Base-by-base conservation (phyloP, 192 early-diverging fungal species). In the Radiomyces spectabilis region DNA sequence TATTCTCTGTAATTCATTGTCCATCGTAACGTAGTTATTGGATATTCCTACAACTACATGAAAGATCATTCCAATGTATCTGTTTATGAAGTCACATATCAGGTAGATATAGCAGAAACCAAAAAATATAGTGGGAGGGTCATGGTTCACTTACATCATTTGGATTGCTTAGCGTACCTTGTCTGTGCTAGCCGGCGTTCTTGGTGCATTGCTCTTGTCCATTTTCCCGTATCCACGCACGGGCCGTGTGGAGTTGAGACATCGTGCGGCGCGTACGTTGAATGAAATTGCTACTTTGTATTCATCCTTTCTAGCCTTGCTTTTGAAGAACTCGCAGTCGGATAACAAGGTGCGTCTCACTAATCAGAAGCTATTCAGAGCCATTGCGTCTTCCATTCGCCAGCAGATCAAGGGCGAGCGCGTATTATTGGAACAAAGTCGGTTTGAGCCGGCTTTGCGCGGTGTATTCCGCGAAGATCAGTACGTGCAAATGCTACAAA, bases 371-470 rank as follows among this genome's bases (percentile, higher is more conserved):
- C 29, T 60, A 25, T 71, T 71, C 31, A 29, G 59, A 4, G 43
- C 55, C 35, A 41, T 71, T 16, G 50, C 65, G 9, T 37, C 29
- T 5, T 31, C 33, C 3, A 71, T 71, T 9, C 64, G 60, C 16
- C 42, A 60, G 34, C 65, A 66, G 27, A 71, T 66, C 22, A 25
- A 38, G 10, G 55, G 44, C n/a, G 60, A 56, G 31, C 45, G 65
- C 8, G 50, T 62, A 16, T 41, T 71, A 32, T 52, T 71, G 15
- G 65, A 66, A 26, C 58, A 66, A 48, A 66, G 64, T 41, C 34
- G 53, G 19, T 71, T 66, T 41, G 69, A 71, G 32, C 69, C 69
- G 10, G 53, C 69, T 8, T 27, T 66, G 26, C 53, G 69, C 25
- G 69, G 69, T 15, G 34, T 53, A 6, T 71, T 62, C 24, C 69